Conservation (phyloP, 2,329 filamentous ascomycete species). For the Blastomyces parvus region DNA sequence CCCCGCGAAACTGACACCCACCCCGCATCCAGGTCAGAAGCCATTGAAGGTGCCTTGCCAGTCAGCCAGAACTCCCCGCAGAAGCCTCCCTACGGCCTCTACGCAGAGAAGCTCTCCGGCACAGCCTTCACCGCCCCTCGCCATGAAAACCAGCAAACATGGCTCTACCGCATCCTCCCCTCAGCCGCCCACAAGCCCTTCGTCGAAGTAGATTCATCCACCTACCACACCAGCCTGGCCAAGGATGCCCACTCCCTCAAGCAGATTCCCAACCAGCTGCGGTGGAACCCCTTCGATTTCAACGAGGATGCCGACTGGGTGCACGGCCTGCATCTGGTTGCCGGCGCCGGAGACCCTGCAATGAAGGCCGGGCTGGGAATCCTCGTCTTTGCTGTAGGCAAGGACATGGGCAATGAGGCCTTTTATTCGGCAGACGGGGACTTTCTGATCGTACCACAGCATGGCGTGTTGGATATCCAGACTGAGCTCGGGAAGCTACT, state of each 20-base stretch:
- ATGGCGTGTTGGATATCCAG: constrained; percentile 63
- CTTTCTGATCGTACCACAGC: constrained; percentile 64
- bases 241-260: constrained; percentile 42
- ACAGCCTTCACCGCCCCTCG: constrained; percentile 63
- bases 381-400: constrained; percentile 68
- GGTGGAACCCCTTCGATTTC: constrained; percentile 70
- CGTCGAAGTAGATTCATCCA: constrained; percentile 34
- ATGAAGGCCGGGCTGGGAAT: constrained; percentile 72
- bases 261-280: constrained; percentile 62
- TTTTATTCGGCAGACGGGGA: constrained; percentile 82
- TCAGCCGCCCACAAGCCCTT: constrained; percentile 51
- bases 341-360: constrained; percentile 68
- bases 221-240: constrained; percentile 38
- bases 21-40: constrained; percentile 54
- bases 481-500: constrained; percentile 67
- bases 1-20: constrained; percentile 14
- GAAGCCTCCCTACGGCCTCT: constrained; percentile 66
- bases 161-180: constrained; percentile 62
- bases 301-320: constrained; percentile 61
- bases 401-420: constrained; percentile 65
- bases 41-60: constrained; percentile 63
- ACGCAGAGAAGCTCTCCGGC: constrained; percentile 69
- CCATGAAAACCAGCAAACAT: constrained; percentile 59
- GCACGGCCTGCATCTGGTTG: constrained; percentile 60
- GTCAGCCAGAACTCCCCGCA: constrained; percentile 73